Evolutionary conservation across 306 rosid genomes (phyloP), one percentile per base, ranked within the genome.

Genomic region (Alnus rubra): DNA sequence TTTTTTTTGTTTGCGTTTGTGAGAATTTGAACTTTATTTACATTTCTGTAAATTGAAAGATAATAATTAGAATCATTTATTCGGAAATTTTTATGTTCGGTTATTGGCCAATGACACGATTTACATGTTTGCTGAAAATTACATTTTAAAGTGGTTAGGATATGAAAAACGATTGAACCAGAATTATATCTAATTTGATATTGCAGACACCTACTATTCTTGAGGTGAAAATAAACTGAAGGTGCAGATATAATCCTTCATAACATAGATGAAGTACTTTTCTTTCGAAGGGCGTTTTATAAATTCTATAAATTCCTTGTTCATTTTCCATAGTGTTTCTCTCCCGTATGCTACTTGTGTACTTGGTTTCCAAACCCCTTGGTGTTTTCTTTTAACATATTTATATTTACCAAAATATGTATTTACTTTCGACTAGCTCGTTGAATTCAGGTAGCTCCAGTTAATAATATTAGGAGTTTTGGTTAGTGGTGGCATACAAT

Each of bases 101-200:
- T 18, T 39, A 16, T 37, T 39, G 71, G 50, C n/a, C 69, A 4
- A 33, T 33, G 42, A 62, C 39, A 33, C 4, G 18, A 30, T 19
- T 31, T 10, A 31, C n/a, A 31, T 31, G 69, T 62, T 30, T 0
- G 69, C 69, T 30, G 18, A 4, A 33, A 28, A 31, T 62, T 30
- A 33, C 2, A 2, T 33, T 33, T 30, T 62, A 15, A 62, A 13
- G 69, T 9, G 45, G 68, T 62, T 62, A 33, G 69, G 42, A 35
- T 62, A 33, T 62, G 69, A 33, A 62, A 62, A 62, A 62, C 14
- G 42, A 62, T 62, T 62, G n/a, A 62, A 62, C 69, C 65, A 33
- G 69, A 30, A 62, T 33, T 53, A 4, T 53, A 53, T 53, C 14
- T 18, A 53, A 53, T 53, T 53, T 62, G 42, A 44, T 31, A 33